Evolutionary conservation across 768 basidiomycete genomes (phyloP), one percentile per base, ranked within the genome.

Genomic region (Lactifluus subvellereus): DNA sequence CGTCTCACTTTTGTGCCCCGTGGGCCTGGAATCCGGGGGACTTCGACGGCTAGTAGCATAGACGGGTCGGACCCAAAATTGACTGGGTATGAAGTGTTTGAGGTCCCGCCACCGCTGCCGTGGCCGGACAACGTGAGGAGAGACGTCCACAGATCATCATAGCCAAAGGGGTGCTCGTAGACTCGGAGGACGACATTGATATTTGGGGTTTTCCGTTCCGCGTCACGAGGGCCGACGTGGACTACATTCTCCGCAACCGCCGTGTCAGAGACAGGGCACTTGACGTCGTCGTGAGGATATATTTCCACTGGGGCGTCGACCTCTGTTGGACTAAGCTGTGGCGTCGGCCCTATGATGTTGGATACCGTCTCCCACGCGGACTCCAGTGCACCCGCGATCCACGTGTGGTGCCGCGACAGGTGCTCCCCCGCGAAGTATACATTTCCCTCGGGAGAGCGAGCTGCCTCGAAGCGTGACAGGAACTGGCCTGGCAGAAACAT

Each of bases 401-500:
- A 72, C 1, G 71, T 71, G 35, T 72, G 71, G 47, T 72, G 72
- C n/a, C 60, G 66, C 9, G 70, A 69, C 18, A 70, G 62, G 51
- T 72, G 72, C 49, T 72, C 71, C 18, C 72, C 71, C 0, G 71
- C 72, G 18, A 72, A 72, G 52, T 62, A 65, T 27, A 72, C 47
- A 55, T 68, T 69, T 0, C 65, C 67, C 56, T 72, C 71, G 16
- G 67, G 68, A 20, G 27, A 33, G 11, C 66, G 66, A n/a, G 67
- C 65, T 2, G 59, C 63, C 27, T 68, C 70, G 45, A 71, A 68
- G 51, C 65, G 66, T 4, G 66, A 52, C 7, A 54, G 47, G 33
- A 71, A 71, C 35, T 72, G 71, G 43, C 71, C 71, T 0, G 71
- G 71, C 48, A 72, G 60, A 60, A 71, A 72, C 70, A 71, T 72